These are phyloP conservation scores for Syncephalastrum racemosum DNA, from an alignment of 371 early-diverging fungal species.

Conservation along the genomic window DNA sequence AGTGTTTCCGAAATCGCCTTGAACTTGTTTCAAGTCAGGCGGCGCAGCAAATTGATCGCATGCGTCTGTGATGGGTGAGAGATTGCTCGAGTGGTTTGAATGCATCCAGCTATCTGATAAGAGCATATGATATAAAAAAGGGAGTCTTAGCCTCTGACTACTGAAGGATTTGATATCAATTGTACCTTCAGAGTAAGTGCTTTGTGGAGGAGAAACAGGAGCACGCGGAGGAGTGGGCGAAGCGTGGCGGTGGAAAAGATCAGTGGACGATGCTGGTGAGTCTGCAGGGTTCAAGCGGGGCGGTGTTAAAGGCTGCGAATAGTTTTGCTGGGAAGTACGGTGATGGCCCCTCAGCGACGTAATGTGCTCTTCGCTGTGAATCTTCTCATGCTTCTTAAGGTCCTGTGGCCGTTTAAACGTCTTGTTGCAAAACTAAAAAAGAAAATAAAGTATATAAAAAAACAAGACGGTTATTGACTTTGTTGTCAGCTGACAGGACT, in stretches of 20 bases:
- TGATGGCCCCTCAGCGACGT: background rate
- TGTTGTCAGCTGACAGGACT: background rate
- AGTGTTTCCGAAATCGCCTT: conserved; percentile 5
- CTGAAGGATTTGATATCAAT: background rate
- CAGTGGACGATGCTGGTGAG: conserved; percentile 4
- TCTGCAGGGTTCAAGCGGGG: conserved; percentile 6
- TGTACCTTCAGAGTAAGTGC: conserved; percentile 18
- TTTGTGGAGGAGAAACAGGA: conserved; percentile 33
- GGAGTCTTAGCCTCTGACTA: too few relatives aligned
- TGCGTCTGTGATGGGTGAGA: conserved; percentile 28
- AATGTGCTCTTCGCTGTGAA: conserved; percentile 57
- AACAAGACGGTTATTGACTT: too few relatives aligned
- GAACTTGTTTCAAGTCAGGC: conserved; percentile 12
- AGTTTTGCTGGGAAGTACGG: too few relatives aligned
- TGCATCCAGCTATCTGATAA: conserved; percentile 11
- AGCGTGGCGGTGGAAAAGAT: conserved; percentile 5
- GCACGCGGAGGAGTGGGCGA: conserved; percentile 14
- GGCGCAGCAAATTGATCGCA: conserved; percentile 23
- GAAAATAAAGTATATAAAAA: background rate
- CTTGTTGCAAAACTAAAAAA: conserved; percentile 62
- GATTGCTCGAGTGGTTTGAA: background rate
- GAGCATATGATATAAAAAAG: too few relatives aligned
- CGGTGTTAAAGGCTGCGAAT: conserved; percentile 19
- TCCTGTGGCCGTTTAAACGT: conserved; percentile 90
- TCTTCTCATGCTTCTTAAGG: conserved; percentile 85